Evolutionary conservation across 2,329 filamentous ascomycete species (phyloP), one percentile per base, ranked within the genome.

Genomic region (Neocatenulostroma microsporum): DNA sequence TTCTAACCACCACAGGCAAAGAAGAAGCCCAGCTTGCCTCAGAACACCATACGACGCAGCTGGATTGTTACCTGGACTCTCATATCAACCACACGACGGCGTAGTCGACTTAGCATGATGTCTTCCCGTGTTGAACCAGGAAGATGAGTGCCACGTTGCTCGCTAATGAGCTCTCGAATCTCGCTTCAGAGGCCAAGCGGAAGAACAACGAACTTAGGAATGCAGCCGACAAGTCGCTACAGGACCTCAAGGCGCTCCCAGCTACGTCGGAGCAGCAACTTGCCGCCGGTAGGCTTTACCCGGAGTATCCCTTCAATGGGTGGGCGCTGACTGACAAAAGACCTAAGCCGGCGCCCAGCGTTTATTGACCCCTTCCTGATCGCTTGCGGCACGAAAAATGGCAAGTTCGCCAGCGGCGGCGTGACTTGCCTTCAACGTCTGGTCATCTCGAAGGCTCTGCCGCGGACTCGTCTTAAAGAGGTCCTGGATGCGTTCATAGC

Each of bases 361-460:
- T 96, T 98, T 62, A 80, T 89, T 41, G 87, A 89, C 48, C 91
- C 91, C 2, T 96, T 98, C 56, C 76, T 98, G 45, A 80, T 96
- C 57, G 89, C 91, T 18, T 98, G 91, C 57, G 77, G 80, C 34
- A 91, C 87, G 45, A 85, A 82, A 50, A 94, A 94, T 73, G 74
- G 81, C 45, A 95, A 91, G 58, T 87, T 94, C 58, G 91, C 85
- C 1, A 77, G 78, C 32, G 91, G 88, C 50, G 88, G 85, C 23
- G 82, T 94, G 12, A 80, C 86, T 30, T 94, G 89, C 57, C 70
- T 98, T 25, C 88, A 96, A 58, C 76, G 88, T 32, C 76, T 98
- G 40, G 85, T 94, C 38, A 80, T 94, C 37, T 80, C 83, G 35
- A 76, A 78, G 49, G 87, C 84, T 6, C 68, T 98, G 27, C 84